Base-by-base conservation (phyloP, 1,139 yeast species). In the Geotrichum reessii region DNA sequence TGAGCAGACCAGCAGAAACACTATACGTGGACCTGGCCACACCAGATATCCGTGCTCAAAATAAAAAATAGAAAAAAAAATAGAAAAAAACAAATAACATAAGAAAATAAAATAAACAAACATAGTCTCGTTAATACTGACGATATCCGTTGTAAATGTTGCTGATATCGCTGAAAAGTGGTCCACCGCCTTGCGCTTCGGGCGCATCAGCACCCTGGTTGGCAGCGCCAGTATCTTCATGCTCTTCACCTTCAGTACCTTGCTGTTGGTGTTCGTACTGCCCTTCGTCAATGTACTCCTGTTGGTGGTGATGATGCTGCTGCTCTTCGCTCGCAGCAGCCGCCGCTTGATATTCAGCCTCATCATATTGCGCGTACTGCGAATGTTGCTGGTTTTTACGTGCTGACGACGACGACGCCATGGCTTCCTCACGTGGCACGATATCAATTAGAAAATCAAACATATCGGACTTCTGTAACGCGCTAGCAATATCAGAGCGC, bases 401-500 rank as follows among this genome's bases (percentile, higher is more conserved):
- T 19, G 44, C 44, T 42, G 58, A 47, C 31, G 40, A 50, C 52
- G 50, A 58, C 48, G 52, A 52, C 44, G 53, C 51, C 55, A 57
- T 65, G 21, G 74, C 75, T 60, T 73, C 76, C 59, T 73, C 76
- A 61, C 98, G 78, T 8, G 99, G 98, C 7, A 93, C 98, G 49
- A 93, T 91, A 71, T 93, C 99, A 66, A 93, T 93, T 60, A 93
- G 75, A 70, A 93, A 93, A 70, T 93, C 99, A 78, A 92, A 93
- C 97, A 93, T 92, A 72, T 93, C 99, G 57, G 93, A 85, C 70
- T 89, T 90, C 63, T 93, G 95, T 62, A 93, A 78, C 1, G 99
- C 99, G 44, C 95, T 95, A 1, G 97, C 96, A 63, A 93, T 91
- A 70, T 93, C 99, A 1, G 92, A 86, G 67, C 92, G 86, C 73